phyloP scores from a whole-genome alignment of 768 basidiomycete species.

The Obba rivulosa region DNA sequence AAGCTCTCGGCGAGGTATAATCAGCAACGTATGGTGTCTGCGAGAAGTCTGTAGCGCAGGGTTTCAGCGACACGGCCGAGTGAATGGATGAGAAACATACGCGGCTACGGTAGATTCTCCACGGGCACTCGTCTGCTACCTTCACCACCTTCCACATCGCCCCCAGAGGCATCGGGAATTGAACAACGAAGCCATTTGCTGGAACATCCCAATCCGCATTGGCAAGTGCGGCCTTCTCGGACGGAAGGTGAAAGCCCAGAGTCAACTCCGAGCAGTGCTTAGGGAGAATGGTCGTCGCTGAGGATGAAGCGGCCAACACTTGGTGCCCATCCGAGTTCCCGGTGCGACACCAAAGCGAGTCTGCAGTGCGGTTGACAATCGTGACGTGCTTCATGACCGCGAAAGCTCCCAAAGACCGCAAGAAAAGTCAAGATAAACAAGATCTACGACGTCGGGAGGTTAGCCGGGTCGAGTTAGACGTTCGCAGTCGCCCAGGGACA shows the following conservation, averaged over 20 bases:
- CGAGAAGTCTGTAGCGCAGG: conserved; percentile 18
- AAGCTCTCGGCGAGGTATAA: conserved; percentile 57
- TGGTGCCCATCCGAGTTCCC: background rate
- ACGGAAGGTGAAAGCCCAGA: background rate
- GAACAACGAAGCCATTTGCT: conserved; percentile 15
- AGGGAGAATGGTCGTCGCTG: conserved; percentile 8
- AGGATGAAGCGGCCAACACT: conserved; percentile 8
- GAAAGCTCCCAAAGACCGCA: too few relatives aligned
- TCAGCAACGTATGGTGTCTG: conserved; percentile 41
- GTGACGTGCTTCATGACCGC: conserved; percentile 21
- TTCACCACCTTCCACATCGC: conserved; percentile 43
- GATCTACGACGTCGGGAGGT: too few relatives aligned
- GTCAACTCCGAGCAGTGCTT: conserved; percentile 3
- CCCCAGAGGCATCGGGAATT: conserved; percentile 18
- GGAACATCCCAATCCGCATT: conserved; percentile 14
- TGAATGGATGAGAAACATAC: conserved; percentile 29
- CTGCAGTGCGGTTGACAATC: conserved; percentile 33
- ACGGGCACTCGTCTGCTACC: conserved; percentile 42
- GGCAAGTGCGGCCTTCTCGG: conserved; percentile 6
- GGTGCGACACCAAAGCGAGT: conserved; percentile 17
- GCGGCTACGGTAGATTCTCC: conserved; percentile 51
- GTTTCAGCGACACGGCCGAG: background rate
- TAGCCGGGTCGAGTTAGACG: too few relatives aligned
- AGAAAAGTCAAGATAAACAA: too few relatives aligned
- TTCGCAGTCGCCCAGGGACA: too few relatives aligned